These are phyloP conservation scores for Colletotrichum lupini DNA, from an alignment of 2,329 filamentous ascomycete species.

Conservation along the genomic window DNA sequence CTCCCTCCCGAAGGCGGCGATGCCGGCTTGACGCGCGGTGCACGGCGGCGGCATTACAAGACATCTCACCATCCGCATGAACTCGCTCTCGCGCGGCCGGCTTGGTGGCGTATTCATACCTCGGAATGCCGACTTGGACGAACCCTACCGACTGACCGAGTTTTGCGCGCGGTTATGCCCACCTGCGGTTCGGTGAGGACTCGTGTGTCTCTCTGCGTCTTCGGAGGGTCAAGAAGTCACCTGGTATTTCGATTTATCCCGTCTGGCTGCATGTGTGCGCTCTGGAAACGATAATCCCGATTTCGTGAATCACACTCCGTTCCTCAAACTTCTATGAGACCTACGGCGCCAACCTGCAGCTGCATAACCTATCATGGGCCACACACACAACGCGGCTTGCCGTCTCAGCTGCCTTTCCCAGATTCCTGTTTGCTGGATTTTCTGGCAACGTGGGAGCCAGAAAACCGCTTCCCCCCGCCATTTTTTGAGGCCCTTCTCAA, in stretches of 20 bases:
- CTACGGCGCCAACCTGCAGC: constrained; percentile 1
- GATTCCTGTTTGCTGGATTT: not conserved
- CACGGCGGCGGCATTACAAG: constrained; percentile 20
- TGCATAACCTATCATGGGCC: not conserved
- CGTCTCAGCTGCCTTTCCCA: not conserved
- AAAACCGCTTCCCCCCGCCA: not conserved
- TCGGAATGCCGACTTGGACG: not conserved
- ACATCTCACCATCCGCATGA: constrained; percentile 6
- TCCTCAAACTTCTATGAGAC: not conserved
- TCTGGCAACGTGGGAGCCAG: not conserved
- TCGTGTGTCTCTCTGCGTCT: not conserved
- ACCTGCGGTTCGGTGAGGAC: not conserved
- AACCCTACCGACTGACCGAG: not conserved
- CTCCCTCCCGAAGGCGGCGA: constrained; percentile 8
- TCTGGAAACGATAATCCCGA: not conserved
- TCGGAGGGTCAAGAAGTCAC: not conserved
- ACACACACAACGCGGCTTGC: not conserved
- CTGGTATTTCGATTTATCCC: not conserved
- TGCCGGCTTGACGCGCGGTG: constrained; percentile 10
- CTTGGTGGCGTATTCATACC: not conserved
- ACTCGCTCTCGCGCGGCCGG: not conserved
- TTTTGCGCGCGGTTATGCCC: too few relatives aligned
- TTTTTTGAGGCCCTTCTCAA: constrained; percentile 30
- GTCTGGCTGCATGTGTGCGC: not conserved
- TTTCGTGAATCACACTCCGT: not conserved